A percentile compares a stretch with the other conserved stretches of the same genome.
These are phyloP conservation scores for Oryza australiensis DNA, from an alignment of 176 grass and related monocot species.

Conservation along the genomic window DNA sequence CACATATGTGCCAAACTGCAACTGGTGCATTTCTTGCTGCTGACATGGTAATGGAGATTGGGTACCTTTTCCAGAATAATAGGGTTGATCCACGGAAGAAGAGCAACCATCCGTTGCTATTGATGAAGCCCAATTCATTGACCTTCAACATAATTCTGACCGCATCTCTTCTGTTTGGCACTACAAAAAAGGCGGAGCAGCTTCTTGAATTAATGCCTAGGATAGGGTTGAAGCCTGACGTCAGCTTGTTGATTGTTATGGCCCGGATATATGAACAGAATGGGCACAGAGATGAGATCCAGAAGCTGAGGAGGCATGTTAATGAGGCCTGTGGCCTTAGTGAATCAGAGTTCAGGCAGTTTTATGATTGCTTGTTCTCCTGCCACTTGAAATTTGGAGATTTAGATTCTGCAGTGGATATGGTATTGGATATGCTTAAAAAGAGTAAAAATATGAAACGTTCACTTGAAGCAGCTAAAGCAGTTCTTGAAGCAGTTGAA, in stretches of 20 bases:
- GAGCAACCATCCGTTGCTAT: conserved; percentile 60
- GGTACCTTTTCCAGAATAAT: conserved; percentile 77
- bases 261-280: conserved; percentile 85
- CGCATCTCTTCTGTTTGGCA: conserved; percentile 70
- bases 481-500: conserved; percentile 60
- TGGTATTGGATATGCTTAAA: conserved; percentile 85
- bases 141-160: conserved; percentile 67
- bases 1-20: conserved; percentile 70
- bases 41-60: conserved; percentile 84
- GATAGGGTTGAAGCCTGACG: conserved; percentile 68
- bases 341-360: conserved; percentile 70
- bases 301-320: conserved; percentile 77
- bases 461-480: conserved; percentile 66
- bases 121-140: conserved; percentile 77
- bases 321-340: conserved; percentile 63
- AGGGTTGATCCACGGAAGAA: conserved; percentile 74
- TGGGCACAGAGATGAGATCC: conserved; percentile 75
- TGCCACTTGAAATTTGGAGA: conserved; percentile 84
- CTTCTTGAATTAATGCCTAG: conserved; percentile 80
- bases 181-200: conserved; percentile 75
- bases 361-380: conserved; percentile 73
- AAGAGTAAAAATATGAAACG: conserved; percentile 67
- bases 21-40: conserved; percentile 63
- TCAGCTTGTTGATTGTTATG: conserved; percentile 66
- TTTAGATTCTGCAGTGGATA: conserved; percentile 62